These are phyloP conservation scores for Yarrowia sp. DNA, from an alignment of 805 yeast species.

Conservation along the genomic window DNA sequence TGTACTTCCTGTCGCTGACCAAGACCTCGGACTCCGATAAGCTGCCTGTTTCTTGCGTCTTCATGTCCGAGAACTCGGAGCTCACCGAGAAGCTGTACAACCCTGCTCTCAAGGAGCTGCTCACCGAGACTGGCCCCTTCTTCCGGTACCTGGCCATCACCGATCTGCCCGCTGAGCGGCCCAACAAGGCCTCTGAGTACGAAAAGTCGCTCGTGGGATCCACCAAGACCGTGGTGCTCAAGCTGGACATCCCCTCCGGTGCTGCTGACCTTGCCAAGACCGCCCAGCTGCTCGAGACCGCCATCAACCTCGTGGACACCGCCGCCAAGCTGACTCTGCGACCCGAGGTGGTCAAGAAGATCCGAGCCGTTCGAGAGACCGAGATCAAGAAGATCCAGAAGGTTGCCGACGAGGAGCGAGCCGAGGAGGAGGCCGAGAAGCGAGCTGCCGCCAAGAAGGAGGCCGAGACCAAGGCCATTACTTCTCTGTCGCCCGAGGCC, in stretches of 20 bases:
- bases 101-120: slow-evolving; percentile 54
- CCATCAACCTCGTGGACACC: slow-evolving; percentile 66
- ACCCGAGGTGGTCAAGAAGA: slow-evolving; percentile 77
- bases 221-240: slow-evolving; percentile 56
- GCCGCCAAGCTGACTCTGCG: slow-evolving; percentile 62
- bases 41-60: slow-evolving; percentile 77
- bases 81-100: slow-evolving; percentile 70
- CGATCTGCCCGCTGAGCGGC: slow-evolving; percentile 80
- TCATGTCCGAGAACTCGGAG: slow-evolving; percentile 89
- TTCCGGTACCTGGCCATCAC: slow-evolving; percentile 79
- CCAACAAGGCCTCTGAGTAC: slow-evolving; percentile 64
- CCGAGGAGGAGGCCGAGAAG: slow-evolving; percentile 73
- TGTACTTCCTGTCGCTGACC: slow-evolving; percentile 85
- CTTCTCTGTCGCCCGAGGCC: slow-evolving; percentile 73
- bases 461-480: slow-evolving; percentile 69
- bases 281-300: slow-evolving; percentile 59
- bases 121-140: slow-evolving; percentile 56
- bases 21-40: slow-evolving; percentile 75
- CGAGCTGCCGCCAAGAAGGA: slow-evolving; percentile 61
- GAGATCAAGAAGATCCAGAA: slow-evolving; percentile 76
- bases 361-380: slow-evolving; percentile 74
- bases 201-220: slow-evolving; percentile 50
- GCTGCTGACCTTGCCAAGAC: slow-evolving; percentile 59
- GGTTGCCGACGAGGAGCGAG: slow-evolving; percentile 66
- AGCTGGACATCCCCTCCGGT: slow-evolving; percentile 60